These are phyloP conservation scores for Fusarium sambucinum DNA, from an alignment of 2,329 filamentous ascomycete species.

Conservation along the genomic window DNA sequence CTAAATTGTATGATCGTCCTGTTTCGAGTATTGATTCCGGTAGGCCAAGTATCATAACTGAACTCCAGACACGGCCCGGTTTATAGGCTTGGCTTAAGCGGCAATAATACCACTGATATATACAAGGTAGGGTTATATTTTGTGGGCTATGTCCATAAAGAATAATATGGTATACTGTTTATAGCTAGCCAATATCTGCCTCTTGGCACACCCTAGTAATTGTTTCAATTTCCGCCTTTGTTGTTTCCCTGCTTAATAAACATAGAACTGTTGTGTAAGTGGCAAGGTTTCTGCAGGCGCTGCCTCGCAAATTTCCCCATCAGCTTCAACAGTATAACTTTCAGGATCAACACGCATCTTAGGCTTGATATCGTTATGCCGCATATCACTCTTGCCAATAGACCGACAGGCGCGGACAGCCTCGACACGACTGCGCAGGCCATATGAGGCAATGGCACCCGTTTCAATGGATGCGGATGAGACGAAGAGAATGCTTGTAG, in stretches of 20 bases:
- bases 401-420: conserved; percentile 80
- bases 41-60: conserved; percentile 7
- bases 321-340: conserved; percentile 87
- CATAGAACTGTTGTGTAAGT: conserved; percentile 80
- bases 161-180: conserved; percentile 6
- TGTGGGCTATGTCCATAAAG: neutral
- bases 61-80: conserved; percentile 9
- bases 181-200: neutral
- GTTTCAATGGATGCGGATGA: conserved; percentile 76
- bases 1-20: conserved; percentile 8
- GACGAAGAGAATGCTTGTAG: conserved; percentile 84
- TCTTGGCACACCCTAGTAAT: conserved; percentile 1
- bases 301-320: conserved; percentile 78
- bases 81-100: neutral
- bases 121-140: conserved; percentile 4
- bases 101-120: conserved; percentile 3
- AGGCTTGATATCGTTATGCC: conserved; percentile 85
- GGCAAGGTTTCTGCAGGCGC: conserved; percentile 79
- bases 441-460: conserved; percentile 77
- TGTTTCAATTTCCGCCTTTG: neutral
- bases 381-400: conserved; percentile 89
- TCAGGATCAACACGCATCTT: conserved; percentile 94
- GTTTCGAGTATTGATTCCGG: neutral
- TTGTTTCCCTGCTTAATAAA: conserved; percentile 66
- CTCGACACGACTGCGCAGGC: conserved; percentile 82